These are phyloP conservation scores for Talaromyces sp. DNA, from an alignment of 2,329 filamentous ascomycete genomes.

Conservation along the genomic window DNA sequence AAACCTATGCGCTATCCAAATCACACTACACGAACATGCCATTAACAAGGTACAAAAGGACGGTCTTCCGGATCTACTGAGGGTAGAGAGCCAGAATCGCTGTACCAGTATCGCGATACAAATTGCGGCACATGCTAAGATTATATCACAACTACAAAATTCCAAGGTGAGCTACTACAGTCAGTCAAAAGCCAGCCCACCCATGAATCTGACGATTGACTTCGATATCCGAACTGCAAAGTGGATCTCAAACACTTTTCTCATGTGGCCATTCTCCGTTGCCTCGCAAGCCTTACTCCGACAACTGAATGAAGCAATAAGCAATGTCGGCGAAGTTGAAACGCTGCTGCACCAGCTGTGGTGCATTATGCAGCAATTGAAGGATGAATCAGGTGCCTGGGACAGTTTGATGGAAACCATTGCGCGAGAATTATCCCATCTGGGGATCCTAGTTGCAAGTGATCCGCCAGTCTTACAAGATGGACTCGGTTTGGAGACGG, in stretches of 20 bases:
- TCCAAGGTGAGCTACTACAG: neutral
- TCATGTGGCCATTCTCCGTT: neutral
- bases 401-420: neutral
- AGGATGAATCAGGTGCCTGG: conserved; percentile 16
- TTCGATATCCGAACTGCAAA: neutral
- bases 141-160: neutral
- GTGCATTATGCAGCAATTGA: conserved; percentile 1
- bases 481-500: neutral
- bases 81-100: neutral
- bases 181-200: neutral
- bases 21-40: neutral
- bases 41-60: neutral
- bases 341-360: neutral
- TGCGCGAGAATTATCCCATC: neutral
- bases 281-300: conserved; percentile 2
- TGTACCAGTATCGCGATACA: neutral
- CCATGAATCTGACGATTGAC: neutral
- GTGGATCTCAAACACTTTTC: neutral
- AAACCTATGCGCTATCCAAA: neutral
- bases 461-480: neutral
- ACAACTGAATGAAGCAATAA: neutral
- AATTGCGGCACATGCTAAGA: neutral
- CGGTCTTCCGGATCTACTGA: neutral
- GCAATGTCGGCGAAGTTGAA: neutral
- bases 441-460: neutral